Evolutionary conservation across 345 rosid species (phyloP), one percentile per base, ranked within the genome.

Genomic region (Brassica rapa): DNA sequence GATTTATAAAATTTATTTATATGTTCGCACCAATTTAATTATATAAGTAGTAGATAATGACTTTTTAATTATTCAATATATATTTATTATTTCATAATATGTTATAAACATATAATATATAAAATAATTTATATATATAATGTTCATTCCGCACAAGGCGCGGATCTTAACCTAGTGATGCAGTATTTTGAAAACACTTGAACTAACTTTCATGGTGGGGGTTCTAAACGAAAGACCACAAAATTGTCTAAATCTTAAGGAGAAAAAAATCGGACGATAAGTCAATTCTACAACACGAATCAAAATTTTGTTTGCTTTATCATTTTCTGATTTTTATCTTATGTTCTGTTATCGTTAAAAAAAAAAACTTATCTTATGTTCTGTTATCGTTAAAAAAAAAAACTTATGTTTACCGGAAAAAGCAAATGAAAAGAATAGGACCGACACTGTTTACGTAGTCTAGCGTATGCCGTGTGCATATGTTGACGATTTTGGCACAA

Each of bases 211-310:
- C 56, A n/a, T 51, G 56, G 56, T 51, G 56, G 56, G 56, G 56
- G 7, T 51, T n/a, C 56, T 51, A 51, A 51, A 5, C 56, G 6
- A 51, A 51, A n/a, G 56, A n/a, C 56, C 56, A 51, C 56, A 51
- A 51, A 46, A 51, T 51, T 51, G 56, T 51, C 19, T 51, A n/a
- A 51, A 51, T 51, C 56, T n/a, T 51, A 51, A 5, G 8, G 8
- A 14, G 23, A 6, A 19, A 46, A 32, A 14, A 39, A 29, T 3
- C 68, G 46, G 63, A 67, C 67, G 32, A 51, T 16, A 49, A 55
- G 82, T 79, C 82, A 79, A 73, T 68, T 51, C 82, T 12, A 68
- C 78, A 71, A 41, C 66, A 51, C 33, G 12, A 51, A 27, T 35
- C 60, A 37, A 25, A 57, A 15, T 4, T 24, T 73, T 8, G 8